Evolutionary conservation across 2,329 filamentous ascomycete species (phyloP).

Genomic region (Neonectria ditissima): DNA sequence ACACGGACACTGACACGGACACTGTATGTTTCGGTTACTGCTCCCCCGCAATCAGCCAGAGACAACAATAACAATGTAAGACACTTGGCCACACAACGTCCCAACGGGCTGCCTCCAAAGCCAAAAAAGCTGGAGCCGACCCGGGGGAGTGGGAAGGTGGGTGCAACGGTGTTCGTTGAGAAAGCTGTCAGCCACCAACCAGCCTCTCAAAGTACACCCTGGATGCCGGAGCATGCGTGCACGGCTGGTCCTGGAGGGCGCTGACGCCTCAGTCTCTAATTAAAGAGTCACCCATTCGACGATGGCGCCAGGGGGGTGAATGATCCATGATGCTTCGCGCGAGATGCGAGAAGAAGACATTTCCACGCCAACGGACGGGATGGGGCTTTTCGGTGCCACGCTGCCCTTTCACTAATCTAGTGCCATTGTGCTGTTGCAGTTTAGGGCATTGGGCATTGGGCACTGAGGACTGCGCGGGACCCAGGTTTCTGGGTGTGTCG

Average conservation of each 20-base stretch:
- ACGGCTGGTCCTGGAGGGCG: slow-evolving; percentile 1
- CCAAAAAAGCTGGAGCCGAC: slow-evolving; percentile 5
- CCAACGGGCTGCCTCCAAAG: slow-evolving; percentile 5
- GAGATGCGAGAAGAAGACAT: slow-evolving; percentile 3
- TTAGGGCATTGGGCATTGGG: not conserved
- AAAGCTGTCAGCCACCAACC: not conserved
- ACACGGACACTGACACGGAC: not conserved
- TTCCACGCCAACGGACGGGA: slow-evolving; percentile 17
- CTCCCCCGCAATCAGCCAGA: not conserved
- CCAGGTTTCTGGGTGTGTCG: slow-evolving; percentile 17
- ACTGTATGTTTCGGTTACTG: not conserved
- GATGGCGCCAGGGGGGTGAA: slow-evolving; percentile 11
- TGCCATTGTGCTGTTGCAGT: not conserved
- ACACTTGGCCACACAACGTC: slow-evolving; percentile 6
- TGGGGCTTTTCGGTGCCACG: slow-evolving; percentile 13
- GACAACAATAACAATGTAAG: not conserved
- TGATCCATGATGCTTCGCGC: not conserved
- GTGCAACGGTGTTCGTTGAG: not conserved
- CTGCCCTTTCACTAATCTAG: slow-evolving; percentile 6
- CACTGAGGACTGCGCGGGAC: too few relatives aligned
- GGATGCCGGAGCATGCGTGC: not conserved
- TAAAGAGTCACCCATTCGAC: slow-evolving; percentile 15
- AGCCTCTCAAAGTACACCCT: not conserved
- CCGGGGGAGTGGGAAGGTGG: slow-evolving; percentile 10
- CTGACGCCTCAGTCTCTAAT: slow-evolving; percentile 22